Percentiles rank a stretch among this genome's conserved stretches.
Evolutionary conservation across 805 yeast genomes (phyloP).

Genomic region (Debaryomyces hansenii): DNA sequence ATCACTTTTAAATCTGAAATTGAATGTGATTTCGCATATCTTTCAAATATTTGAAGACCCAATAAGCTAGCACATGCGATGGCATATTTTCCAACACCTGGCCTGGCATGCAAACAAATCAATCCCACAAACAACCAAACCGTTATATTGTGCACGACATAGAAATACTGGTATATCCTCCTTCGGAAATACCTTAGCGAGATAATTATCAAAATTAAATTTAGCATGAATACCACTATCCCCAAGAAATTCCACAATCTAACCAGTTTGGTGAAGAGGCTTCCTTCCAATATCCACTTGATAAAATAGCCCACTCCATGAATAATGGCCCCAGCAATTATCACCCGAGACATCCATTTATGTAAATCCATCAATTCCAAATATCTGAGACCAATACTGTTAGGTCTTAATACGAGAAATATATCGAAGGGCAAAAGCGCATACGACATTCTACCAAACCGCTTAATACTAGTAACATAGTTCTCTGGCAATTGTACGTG

Average conservation of each 20-base stretch:
- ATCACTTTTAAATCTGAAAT: slow-evolving; percentile 15
- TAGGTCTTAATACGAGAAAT: slow-evolving; percentile 55
- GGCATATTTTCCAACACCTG: slow-evolving; percentile 46
- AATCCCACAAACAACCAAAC: slow-evolving; percentile 46
- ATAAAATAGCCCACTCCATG: slow-evolving; percentile 56
- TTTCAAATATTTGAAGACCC: slow-evolving; percentile 34
- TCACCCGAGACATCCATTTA: slow-evolving; percentile 68
- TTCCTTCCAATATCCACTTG: slow-evolving; percentile 46
- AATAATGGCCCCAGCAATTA: slow-evolving; percentile 42
- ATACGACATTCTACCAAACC: slow-evolving; percentile 64
- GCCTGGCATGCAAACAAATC: slow-evolving; percentile 66
- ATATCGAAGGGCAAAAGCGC: slow-evolving; percentile 59
- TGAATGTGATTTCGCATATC: slow-evolving; percentile 20
- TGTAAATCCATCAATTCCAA: slow-evolving; percentile 58
- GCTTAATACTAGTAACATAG: slow-evolving; percentile 42
- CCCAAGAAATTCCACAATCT: slow-evolving; percentile 53
- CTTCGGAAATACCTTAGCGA: slow-evolving; percentile 53
- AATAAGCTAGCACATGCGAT: slow-evolving; percentile 22
- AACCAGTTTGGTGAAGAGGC: slow-evolving; percentile 30
- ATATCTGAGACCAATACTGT: slow-evolving; percentile 41
- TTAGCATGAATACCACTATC: slow-evolving; percentile 37
- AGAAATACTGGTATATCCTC: slow-evolving; percentile 52
- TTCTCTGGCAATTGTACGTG: slow-evolving; percentile 32
- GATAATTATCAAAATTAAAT: slow-evolving; percentile 38
- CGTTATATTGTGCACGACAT: slow-evolving; percentile 54